Percentiles rank a stretch among this genome's conserved stretches.
Conservation (phyloP, 2,329 filamentous ascomycete genomes). For the Tolypocladium ovalisporum region DNA sequence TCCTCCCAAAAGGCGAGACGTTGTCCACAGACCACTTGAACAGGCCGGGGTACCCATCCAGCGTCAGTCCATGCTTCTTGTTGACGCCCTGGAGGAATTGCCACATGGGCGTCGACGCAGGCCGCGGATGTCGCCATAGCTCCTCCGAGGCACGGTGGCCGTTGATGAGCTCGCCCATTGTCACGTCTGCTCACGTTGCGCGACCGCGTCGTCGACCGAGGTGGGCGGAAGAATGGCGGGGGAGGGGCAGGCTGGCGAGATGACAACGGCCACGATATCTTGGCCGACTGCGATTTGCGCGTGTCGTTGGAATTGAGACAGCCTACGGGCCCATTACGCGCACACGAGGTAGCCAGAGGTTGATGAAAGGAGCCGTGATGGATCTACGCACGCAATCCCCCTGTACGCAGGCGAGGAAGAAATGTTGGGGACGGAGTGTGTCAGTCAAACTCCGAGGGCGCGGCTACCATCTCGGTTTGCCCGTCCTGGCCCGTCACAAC, state of each 20-base stretch:
- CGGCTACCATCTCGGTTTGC: background rate
- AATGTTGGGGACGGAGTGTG: background rate
- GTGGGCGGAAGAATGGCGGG: background rate
- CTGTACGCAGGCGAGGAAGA: background rate
- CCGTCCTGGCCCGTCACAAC: conserved; percentile 3
- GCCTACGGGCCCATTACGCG: background rate
- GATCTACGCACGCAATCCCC: background rate
- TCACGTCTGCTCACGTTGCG: background rate
- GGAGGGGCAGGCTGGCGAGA: conserved; percentile 2
- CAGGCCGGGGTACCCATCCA: conserved; percentile 62
- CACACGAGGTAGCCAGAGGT: background rate
- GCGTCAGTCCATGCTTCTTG: conserved; percentile 49
- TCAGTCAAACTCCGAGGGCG: background rate
- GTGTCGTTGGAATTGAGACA: background rate
- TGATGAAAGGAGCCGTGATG: background rate
- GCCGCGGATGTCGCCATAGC: conserved; percentile 63
- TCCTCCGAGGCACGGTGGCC: conserved; percentile 21
- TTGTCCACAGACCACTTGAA: conserved; percentile 78
- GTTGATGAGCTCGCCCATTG: conserved; percentile 8
- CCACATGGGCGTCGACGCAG: conserved; percentile 58
- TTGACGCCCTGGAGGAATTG: conserved; percentile 61
- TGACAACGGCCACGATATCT: background rate
- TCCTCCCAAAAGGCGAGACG: conserved; percentile 73
- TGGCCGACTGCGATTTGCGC: background rate
- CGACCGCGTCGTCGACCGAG: background rate